Evolutionary conservation across 139 green algal genomes (phyloP), one percentile per base, ranked within the genome.

Genomic region (Deuterostichococcus epilithicus): DNA sequence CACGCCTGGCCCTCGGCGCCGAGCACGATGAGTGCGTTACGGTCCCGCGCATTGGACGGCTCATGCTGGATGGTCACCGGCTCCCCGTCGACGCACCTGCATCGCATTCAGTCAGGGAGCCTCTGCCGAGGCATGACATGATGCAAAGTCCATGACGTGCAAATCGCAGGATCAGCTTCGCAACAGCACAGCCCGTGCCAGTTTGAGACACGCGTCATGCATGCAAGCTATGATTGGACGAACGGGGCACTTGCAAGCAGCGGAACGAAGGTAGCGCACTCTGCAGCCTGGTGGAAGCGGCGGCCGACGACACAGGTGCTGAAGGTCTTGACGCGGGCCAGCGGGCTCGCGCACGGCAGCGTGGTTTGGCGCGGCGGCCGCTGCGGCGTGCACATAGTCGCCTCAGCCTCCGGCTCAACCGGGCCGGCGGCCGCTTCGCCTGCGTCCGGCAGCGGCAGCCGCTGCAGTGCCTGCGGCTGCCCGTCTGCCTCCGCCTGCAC

Each of bases 21-120:
- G 10, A 83, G 34, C 23, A 83, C 86, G 42, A 83, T 59, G 37
- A 90, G 70, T 0, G 86, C 81, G 28, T 85, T 73, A n/a, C 60
- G 36, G 73, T 86, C 81, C 0, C 60, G 32, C 28, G 70, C 26
- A 36, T 86, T 86, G 73, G 73, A 30, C 25, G 77, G 58, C 34
- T 86, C 77, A 13, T 63, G 71, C 37, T 60, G 5, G 6, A 84
- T 52, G 60, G 59, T 37, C 66, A 75, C 34, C 35, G 65, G 42
- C 68, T 77, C 52, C 10, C 72, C 72, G 1, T 52, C 72, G 5
- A 30, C 4, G 22, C 47, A 32, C 38, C 32, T 75, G 38, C 52
- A 28, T n/a, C n/a, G n/a, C n/a, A n/a, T n/a, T n/a, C n/a, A n/a
- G n/a, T n/a, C n/a, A n/a, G n/a, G n/a, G n/a, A n/a, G n/a, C n/a